Conservation (phyloP, 768 basidiomycete species). For the Cystobasidium onofrii region DNA sequence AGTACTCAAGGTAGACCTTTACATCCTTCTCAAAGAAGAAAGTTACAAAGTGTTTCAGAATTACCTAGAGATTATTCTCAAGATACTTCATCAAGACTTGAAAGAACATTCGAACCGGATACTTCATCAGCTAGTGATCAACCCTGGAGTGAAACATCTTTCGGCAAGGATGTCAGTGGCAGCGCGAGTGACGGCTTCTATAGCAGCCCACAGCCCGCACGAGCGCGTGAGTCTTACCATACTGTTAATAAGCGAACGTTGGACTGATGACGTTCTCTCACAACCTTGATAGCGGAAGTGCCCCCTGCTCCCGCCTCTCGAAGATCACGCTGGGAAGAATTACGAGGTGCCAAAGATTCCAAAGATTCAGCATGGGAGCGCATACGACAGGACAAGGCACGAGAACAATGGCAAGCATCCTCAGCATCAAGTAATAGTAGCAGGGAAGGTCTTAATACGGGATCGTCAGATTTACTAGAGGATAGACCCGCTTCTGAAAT, state of each 20-base stretch:
- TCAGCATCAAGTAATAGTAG: not conserved
- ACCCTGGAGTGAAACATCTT: not conserved
- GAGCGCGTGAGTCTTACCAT: not conserved
- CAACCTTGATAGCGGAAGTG: not conserved
- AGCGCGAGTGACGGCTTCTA: not conserved
- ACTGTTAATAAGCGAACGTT: not conserved
- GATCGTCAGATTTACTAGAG: not conserved
- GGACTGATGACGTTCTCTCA: not conserved
- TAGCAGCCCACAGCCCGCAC: not conserved
- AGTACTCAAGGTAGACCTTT: not conserved
- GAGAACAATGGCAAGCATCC: not conserved
- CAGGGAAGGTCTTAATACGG: not conserved
- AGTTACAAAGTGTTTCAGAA: constrained; percentile 1
- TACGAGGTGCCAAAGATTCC: constrained; percentile 7
- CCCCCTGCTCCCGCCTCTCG: not conserved
- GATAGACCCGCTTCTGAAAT: constrained; percentile 7
- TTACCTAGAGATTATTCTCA: not conserved
- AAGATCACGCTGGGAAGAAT: constrained; percentile 23
- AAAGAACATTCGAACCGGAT: not conserved
- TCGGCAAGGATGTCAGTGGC: not conserved
- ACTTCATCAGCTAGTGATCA: not conserved
- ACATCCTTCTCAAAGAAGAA: constrained; percentile 1
- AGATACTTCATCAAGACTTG: constrained; percentile 11
- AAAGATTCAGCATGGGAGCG: constrained; percentile 28
- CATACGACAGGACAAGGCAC: constrained; percentile 10